These are phyloP conservation scores for Pisolithus sp. DNA, from an alignment of 768 basidiomycete genomes.

Conservation along the genomic window DNA sequence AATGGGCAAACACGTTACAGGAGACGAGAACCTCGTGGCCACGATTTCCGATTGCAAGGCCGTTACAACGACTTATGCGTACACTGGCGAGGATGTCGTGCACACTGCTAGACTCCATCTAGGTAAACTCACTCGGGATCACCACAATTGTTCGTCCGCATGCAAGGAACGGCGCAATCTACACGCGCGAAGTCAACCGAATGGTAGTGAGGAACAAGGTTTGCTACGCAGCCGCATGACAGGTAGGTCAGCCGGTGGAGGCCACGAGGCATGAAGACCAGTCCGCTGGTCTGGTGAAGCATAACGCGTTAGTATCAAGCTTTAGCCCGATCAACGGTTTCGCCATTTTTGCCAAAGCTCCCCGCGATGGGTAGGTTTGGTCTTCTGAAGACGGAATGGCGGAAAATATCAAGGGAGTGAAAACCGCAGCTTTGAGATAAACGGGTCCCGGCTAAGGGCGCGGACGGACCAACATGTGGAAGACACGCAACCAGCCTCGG, in stretches of 20 bases:
- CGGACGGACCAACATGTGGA: neutral
- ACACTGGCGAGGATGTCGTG: conserved; percentile 25
- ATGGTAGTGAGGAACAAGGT: conserved; percentile 1
- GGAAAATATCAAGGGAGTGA: neutral
- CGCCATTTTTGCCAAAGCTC: neutral
- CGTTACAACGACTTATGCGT: conserved; percentile 1
- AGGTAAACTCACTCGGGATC: conserved; percentile 14
- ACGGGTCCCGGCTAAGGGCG: neutral
- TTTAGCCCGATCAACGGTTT: neutral
- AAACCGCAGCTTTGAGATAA: neutral
- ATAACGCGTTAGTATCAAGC: neutral
- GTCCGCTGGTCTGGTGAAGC: neutral
- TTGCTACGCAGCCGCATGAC: conserved; percentile 1
- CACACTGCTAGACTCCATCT: conserved; percentile 12
- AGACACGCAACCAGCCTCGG: neutral
- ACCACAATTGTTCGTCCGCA: conserved; percentile 7
- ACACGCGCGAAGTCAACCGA: neutral
- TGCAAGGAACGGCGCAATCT: conserved; percentile 1
- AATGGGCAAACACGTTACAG: no score
- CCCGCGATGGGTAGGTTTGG: neutral
- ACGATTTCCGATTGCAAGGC: neutral
- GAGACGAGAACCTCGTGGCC: neutral
- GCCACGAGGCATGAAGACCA: neutral
- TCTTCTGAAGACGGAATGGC: neutral
- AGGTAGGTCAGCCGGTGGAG: conserved; percentile 4